Evolutionary conservation across 768 basidiomycete genomes (phyloP), one percentile per base, ranked within the genome.

Genomic region (Boletus huronensis): DNA sequence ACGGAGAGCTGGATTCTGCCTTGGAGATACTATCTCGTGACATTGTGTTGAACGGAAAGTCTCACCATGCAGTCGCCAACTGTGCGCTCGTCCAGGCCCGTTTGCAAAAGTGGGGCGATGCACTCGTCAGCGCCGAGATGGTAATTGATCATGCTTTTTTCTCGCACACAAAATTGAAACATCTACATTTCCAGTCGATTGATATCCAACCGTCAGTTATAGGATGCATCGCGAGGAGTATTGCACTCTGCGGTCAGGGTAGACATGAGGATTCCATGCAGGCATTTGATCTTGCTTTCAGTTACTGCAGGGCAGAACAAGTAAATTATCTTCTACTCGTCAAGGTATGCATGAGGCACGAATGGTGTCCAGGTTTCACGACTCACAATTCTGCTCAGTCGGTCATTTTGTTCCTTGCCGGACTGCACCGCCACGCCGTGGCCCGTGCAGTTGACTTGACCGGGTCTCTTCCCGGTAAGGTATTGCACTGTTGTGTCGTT

Each of bases 241-340:
- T 59, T 4, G 61, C 57, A 17, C 48, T 62, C 9, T 14, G 47
- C 36, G 56, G 57, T 29, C 61, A 53, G 17, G 48, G 38, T 6
- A 48, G 23, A 50, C 48, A 59, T 3, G 61, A 54, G 28, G 51
- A 63, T 38, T 51, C 57, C 1, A 59, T 63, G 51, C 57, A 59
- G 21, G 61, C 53, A 6, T 59, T 63, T 41, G 61, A 63, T 31
- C 51, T 63, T 44, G 51, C 48, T 13, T 59, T 62, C 31, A 11
- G 36, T 31, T 28, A 26, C 23, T 63, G 53, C 34, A 6, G n/a
- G 6, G 6, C 38, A 11, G 45, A 63, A n/a, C 45, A 53, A 17
- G n/a, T 50, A 6, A 43, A 40, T 9, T 55, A 48, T 41, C 57
- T 62, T 31, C 35, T 63, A 13, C 57, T 63, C 2, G n/a, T 63